These are phyloP conservation scores for Zygosaccharomyces sapae DNA, from an alignment of 1,139 yeast genomes.

Conservation along the genomic window DNA sequence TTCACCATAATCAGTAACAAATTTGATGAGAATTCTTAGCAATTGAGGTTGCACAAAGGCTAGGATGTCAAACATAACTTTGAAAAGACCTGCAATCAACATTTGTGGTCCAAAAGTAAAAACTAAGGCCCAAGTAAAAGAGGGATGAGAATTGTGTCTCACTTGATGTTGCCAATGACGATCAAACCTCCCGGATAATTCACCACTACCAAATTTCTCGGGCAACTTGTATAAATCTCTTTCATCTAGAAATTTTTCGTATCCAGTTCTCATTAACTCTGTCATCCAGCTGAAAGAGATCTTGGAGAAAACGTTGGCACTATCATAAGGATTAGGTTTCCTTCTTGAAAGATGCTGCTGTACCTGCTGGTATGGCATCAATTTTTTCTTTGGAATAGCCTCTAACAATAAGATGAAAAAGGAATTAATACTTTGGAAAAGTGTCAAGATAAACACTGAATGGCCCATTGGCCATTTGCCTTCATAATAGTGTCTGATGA, in stretches of 20 bases:
- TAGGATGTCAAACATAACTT: conserved; percentile 69
- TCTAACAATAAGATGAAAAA: conserved; percentile 53
- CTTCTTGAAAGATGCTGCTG: conserved; percentile 38
- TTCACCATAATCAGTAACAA: conserved; percentile 72
- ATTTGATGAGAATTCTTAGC: conserved; percentile 66
- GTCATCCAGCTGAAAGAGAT: conserved; percentile 92
- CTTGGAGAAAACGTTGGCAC: conserved; percentile 74
- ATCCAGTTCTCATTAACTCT: conserved; percentile 82
- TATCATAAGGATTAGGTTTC: conserved; percentile 61
- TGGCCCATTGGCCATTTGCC: conserved; percentile 32
- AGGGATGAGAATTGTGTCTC: conserved; percentile 48
- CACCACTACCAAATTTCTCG: conserved; percentile 51
- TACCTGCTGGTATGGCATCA: conserved; percentile 39
- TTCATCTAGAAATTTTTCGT: conserved; percentile 65
- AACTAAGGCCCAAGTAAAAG: conserved; percentile 59
- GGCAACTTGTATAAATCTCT: conserved; percentile 83
- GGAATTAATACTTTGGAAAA: conserved; percentile 49
- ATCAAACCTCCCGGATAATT: conserved; percentile 50
- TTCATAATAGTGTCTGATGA: conserved; percentile 44
- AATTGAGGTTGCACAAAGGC: conserved; percentile 90
- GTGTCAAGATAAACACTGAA: conserved; percentile 43
- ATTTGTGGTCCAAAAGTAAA: conserved; percentile 70
- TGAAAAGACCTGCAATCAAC: conserved; percentile 70
- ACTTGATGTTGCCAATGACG: conserved; percentile 55
- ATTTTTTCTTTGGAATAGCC: conserved; percentile 46